Evolutionary conservation across 345 rosid genomes (phyloP).

Genomic region (Clausena lansium): DNA sequence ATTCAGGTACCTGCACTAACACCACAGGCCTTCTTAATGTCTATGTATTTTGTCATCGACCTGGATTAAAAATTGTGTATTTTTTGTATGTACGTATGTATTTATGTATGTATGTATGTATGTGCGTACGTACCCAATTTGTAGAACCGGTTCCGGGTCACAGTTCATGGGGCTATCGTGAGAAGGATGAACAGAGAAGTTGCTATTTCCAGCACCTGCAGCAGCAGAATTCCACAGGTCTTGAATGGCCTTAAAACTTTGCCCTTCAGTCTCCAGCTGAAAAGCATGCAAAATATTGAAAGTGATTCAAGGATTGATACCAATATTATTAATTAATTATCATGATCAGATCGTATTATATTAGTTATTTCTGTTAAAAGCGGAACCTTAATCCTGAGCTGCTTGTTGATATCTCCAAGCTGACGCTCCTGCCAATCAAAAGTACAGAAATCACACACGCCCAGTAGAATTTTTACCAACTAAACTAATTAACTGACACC

Average conservation of each 20-base stretch:
- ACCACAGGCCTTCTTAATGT: background rate
- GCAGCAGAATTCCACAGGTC: constrained; percentile 51
- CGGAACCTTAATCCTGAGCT: constrained; percentile 66
- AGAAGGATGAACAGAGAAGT: constrained; percentile 48
- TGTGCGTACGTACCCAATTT: constrained; percentile 53
- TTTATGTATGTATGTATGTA: too few species aligned
- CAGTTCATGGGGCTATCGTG: constrained; percentile 48
- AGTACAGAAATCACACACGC: background rate
- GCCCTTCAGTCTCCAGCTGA: constrained; percentile 74
- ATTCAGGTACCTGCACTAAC: constrained; percentile 52
- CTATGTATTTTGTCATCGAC: background rate
- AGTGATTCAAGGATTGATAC: background rate
- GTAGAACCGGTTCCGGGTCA: constrained; percentile 62
- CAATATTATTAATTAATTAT: background rate
- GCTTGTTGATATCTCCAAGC: constrained; percentile 87
- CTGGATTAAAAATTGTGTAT: background rate
- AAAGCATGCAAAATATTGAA: background rate
- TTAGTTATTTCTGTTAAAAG: background rate
- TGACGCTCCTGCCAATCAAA: constrained; percentile 65
- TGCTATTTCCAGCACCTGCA: constrained; percentile 37
- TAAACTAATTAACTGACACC: too few species aligned
- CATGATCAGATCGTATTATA: too few species aligned
- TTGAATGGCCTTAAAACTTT: constrained; percentile 48
- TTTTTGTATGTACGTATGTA: too few species aligned
- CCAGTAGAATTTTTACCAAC: too few species aligned